These are phyloP conservation scores for Coniochaeta sp. DNA, from an alignment of 2,329 filamentous ascomycete species.

Conservation along the genomic window DNA sequence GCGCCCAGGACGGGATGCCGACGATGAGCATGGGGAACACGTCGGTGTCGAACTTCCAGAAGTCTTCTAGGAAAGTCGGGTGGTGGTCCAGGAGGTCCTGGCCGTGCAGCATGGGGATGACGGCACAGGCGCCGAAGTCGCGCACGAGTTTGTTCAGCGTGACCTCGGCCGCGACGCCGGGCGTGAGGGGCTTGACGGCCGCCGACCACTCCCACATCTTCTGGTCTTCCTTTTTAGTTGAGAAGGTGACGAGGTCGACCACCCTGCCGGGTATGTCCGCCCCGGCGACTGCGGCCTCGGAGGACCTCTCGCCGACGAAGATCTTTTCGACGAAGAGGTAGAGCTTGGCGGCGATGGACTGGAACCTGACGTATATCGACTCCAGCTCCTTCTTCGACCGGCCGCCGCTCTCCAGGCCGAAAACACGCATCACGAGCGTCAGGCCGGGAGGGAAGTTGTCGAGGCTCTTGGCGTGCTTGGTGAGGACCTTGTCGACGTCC, in stretches of 20 bases:
- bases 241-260: constrained; percentile 8
- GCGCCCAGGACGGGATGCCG: constrained; percentile 10
- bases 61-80: constrained; percentile 7
- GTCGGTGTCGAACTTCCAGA: constrained; percentile 12
- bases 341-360: background rate
- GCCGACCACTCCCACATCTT: constrained; percentile 11
- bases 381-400: constrained; percentile 2
- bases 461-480: constrained; percentile 5
- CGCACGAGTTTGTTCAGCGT: constrained; percentile 8
- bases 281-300: constrained; percentile 6
- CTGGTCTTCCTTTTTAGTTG: background rate
- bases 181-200: constrained; percentile 3
- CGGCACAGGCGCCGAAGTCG: constrained; percentile 11
- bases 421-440: constrained; percentile 8
- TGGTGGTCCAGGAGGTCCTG: constrained; percentile 10
- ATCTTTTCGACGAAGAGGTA: constrained; percentile 6
- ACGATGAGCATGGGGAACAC: constrained; percentile 11
- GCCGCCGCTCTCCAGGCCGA: constrained; percentile 7
- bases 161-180: constrained; percentile 6
- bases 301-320: constrained; percentile 8
- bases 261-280: constrained; percentile 5
- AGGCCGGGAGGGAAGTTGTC: background rate
- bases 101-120: constrained; percentile 10
- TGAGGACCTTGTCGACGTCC: constrained; percentile 8
- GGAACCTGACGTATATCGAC: background rate